phyloP scores from a whole-genome alignment of 2,329 filamentous ascomycete species.

The Calonectria pauciramosa region DNA sequence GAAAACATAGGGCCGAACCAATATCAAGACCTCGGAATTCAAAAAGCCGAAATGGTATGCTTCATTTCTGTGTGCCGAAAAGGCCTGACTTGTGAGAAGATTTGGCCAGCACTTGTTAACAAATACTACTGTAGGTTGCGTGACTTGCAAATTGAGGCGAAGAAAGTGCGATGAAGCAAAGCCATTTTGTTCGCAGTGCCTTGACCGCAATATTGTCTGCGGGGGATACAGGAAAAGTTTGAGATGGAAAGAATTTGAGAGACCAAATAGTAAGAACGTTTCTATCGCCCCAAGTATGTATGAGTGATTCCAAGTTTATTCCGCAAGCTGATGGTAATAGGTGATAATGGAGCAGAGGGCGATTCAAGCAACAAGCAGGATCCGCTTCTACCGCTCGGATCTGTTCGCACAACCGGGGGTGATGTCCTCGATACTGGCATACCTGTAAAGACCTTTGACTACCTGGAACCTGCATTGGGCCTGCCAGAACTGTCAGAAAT shows the following conservation, averaged over 20 bases:
- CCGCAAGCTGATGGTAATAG: neutral
- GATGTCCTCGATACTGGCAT: neutral
- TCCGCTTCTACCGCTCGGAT: neutral
- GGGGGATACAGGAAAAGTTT: conserved; percentile 28
- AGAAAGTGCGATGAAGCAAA: conserved; percentile 33
- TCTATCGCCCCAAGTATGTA: neutral
- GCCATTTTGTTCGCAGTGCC: conserved; percentile 28
- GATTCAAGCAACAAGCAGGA: neutral
- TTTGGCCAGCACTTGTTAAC: neutral
- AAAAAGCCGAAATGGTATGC: conserved; percentile 30
- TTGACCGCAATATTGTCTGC: conserved; percentile 15
- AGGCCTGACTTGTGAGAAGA: neutral
- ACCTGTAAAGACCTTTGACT: neutral
- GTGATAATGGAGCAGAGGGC: neutral
- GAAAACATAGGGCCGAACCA: neutral
- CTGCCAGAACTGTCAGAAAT: neutral
- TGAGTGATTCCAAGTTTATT: no score
- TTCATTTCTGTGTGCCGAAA: neutral
- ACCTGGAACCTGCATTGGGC: neutral
- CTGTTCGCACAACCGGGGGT: neutral
- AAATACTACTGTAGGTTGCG: conserved; percentile 15
- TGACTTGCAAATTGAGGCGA: conserved; percentile 28
- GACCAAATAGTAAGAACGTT: neutral
- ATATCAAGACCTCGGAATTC: conserved; percentile 4
- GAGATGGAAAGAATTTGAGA: conserved; percentile 25